Evolutionary conservation across 2,329 filamentous ascomycete species (phyloP), one percentile per base, ranked within the genome.

Genomic region (Hyphodiscus sp.): DNA sequence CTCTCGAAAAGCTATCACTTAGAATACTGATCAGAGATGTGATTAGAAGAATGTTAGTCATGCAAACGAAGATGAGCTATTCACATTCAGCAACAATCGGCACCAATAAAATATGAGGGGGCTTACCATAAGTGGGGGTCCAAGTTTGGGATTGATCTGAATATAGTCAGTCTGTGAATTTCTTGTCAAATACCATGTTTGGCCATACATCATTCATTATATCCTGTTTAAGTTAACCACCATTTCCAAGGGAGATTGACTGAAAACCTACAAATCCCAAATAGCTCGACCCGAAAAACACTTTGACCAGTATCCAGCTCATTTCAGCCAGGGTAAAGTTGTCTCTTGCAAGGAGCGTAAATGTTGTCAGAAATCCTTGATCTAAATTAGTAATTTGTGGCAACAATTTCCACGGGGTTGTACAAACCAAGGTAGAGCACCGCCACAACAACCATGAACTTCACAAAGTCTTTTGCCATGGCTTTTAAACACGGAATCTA

Each of bases 391-490:
- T 47, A 49, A 49, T 26, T 38, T 30, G 11, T 26, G 4, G 15
- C 33, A 16, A 1, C 4, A 33, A 45, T 4, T 16, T 43, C 13
- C 1, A 48, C 23, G 1, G 20, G 49, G 54, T 46, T 51, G 56
- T 18, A 64, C 56, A 52, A 64, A 82, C 80, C 89, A 47, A 94
- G 73, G 67, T 95, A 96, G 50, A 95, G 73, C 51, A 95, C 86
- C 47, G 89, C 74, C 44, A 95, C 87, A 23, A 92, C 77, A 1
- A 89, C 86, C 52, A 83, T 79, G 67, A 94, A 95, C 65, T 91
- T 91, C 68, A 91, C 70, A 67, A 96, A 96, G 67, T 95, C 90
- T 70, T 91, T 92, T 41, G 87, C 87, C 91, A 96, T 96, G 68
- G 92, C 89, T 68, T 94, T 94, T 49, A 96, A 77, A 59, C 91